phyloP scores from a whole-genome alignment of 2,329 filamentous ascomycete species.

The Amphichorda felina region DNA sequence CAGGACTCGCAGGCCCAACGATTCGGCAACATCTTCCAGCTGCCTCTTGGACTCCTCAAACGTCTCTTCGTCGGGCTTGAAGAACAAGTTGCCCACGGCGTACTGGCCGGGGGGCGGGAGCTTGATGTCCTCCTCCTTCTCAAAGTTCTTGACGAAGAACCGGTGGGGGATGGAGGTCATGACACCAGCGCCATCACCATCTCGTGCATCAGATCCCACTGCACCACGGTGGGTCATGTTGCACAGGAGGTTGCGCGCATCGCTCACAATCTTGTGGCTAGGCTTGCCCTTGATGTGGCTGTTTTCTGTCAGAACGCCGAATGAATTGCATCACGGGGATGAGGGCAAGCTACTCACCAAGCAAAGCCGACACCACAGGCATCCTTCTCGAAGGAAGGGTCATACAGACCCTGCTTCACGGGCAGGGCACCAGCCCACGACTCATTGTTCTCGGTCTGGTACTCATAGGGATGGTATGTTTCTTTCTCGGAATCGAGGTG shows the following conservation, averaged over 20 bases:
- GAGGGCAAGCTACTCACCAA: slow-evolving; percentile 66
- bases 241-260: slow-evolving; percentile 93
- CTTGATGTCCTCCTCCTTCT: slow-evolving; percentile 76
- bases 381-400: slow-evolving; percentile 95
- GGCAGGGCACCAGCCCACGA: slow-evolving; percentile 93
- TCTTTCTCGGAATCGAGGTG: slow-evolving; percentile 48
- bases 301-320: slow-evolving; percentile 10
- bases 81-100: slow-evolving; percentile 94
- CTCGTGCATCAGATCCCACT: slow-evolving; percentile 92
- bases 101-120: slow-evolving; percentile 86
- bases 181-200: slow-evolving; percentile 95
- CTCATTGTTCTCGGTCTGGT: slow-evolving; percentile 71
- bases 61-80: slow-evolving; percentile 89
- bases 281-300: slow-evolving; percentile 95
- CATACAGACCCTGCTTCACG: slow-evolving; percentile 97
- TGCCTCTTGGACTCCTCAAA: slow-evolving; percentile 81
- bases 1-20: slow-evolving; percentile 76
- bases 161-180: slow-evolving; percentile 99
- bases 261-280: slow-evolving; percentile 97
- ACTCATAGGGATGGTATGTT: slow-evolving; percentile 64
- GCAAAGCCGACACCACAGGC: slow-evolving; percentile 98
- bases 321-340: too few relatives aligned
- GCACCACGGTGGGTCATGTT: slow-evolving; percentile 99
- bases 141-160: slow-evolving; percentile 98
- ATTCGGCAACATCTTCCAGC: slow-evolving; percentile 88